A percentile compares a stretch with the other conserved stretches of the same genome.
Conservation (phyloP, 306 rosid species). For the Phaseolus lunatus region DNA sequence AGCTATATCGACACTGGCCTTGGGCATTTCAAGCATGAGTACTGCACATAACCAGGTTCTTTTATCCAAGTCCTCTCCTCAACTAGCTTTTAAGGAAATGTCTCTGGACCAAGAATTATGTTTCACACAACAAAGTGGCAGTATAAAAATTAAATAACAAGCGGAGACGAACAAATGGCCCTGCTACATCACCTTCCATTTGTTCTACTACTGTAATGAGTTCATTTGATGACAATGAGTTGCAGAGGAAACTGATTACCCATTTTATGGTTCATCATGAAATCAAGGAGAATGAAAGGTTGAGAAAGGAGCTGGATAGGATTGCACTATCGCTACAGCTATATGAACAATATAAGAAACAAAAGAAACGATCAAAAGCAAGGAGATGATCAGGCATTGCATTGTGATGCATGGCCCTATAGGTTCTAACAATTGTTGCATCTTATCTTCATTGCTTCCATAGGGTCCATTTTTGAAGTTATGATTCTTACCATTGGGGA, state of each 20-base stretch:
- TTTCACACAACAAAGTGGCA: slow-evolving; percentile 51
- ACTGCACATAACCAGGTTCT: slow-evolving; percentile 64
- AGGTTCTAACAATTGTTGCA: slow-evolving; percentile 7
- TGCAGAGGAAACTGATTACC: slow-evolving; percentile 63
- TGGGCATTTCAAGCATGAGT: slow-evolving; percentile 67
- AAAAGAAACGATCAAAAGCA: slow-evolving; percentile 55
- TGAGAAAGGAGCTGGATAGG: slow-evolving; percentile 72
- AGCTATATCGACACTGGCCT: slow-evolving; percentile 69
- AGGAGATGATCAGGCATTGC: slow-evolving; percentile 5
- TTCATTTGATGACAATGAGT: slow-evolving; percentile 62
- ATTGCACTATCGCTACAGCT: slow-evolving; percentile 60
- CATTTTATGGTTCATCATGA: slow-evolving; percentile 73
- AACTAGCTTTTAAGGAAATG: slow-evolving; percentile 74
- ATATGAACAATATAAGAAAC: slow-evolving; percentile 72
- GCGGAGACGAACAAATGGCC: slow-evolving; percentile 54
- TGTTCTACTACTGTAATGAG: slow-evolving; percentile 42
- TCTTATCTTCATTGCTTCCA: not conserved
- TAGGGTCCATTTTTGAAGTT: not conserved
- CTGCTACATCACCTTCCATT: slow-evolving; percentile 42
- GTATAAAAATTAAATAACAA: slow-evolving; percentile 56
- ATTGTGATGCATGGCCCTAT: not conserved
- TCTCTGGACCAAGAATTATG: slow-evolving; percentile 70
- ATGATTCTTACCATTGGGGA: slow-evolving; percentile 3
- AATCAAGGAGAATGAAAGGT: slow-evolving; percentile 75
- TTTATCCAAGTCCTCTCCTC: slow-evolving; percentile 70